Conservation (phyloP, 106 monocot species). For the Dioscorea alata region DNA sequence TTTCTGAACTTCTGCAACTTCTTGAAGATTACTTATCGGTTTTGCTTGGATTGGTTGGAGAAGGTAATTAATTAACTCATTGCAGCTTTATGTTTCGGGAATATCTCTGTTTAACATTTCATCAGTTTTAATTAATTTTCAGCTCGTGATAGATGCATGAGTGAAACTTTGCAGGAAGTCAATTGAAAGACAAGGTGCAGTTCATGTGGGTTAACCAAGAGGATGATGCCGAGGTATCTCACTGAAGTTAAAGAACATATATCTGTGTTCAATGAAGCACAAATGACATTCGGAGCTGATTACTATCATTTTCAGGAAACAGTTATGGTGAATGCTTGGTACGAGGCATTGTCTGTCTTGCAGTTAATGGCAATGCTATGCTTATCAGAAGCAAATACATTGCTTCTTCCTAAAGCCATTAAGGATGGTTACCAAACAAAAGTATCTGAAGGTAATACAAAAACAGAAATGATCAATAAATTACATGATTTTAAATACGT, state of each 20-base stretch:
- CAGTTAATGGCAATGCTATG: slow-evolving; percentile 80
- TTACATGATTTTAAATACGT: too few species aligned
- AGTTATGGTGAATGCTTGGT: slow-evolving; percentile 62
- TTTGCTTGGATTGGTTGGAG: slow-evolving; percentile 45
- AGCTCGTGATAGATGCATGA: too few species aligned
- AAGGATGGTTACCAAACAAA: slow-evolving; percentile 43
- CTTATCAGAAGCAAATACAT: slow-evolving; percentile 59
- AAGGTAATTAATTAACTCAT: slow-evolving; percentile 21
- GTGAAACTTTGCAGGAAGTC: slow-evolving; percentile 6
- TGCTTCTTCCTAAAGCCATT: slow-evolving; percentile 53
- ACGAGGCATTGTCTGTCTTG: slow-evolving; percentile 75
- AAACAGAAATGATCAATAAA: too few species aligned
- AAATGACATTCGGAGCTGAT: too few species aligned
- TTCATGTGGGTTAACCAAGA: slow-evolving; percentile 75
- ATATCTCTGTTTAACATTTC: too few species aligned
- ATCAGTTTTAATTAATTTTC: too few species aligned
- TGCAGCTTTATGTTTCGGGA: too few species aligned
- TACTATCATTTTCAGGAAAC: slow-evolving; percentile 33
- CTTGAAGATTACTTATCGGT: slow-evolving; percentile 53
- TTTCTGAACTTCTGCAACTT: slow-evolving; percentile 41
- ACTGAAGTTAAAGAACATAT: not conserved
- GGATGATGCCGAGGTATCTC: slow-evolving; percentile 53
- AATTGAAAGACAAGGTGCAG: slow-evolving; percentile 35
- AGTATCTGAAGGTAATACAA: slow-evolving; percentile 49
- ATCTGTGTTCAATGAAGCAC: too few species aligned